phyloP scores from a whole-genome alignment of 306 rosid species.

The Malus orientalis region DNA sequence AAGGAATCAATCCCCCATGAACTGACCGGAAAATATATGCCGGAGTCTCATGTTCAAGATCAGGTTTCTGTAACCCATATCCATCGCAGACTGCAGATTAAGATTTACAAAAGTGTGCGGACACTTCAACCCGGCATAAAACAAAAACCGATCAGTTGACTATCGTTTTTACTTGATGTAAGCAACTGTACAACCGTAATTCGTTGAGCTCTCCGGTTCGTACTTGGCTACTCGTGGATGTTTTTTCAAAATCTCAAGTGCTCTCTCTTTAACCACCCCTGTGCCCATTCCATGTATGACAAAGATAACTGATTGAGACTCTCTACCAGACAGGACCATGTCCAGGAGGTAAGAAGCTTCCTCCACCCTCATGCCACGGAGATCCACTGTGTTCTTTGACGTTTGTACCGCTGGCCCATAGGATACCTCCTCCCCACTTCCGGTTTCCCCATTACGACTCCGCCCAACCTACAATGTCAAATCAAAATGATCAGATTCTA shows the following conservation, averaged over 20 bases:
- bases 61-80: too few species aligned
- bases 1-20: too few species aligned
- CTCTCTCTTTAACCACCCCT: constrained; percentile 68
- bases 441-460: constrained; percentile 20
- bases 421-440: constrained; percentile 31
- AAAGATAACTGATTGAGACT: constrained; percentile 72
- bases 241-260: constrained; percentile 45
- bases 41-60: too few species aligned
- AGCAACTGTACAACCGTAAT: constrained; percentile 91
- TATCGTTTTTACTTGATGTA: constrained; percentile 46
- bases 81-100: background rate
- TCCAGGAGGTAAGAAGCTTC: constrained; percentile 76
- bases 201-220: constrained; percentile 69
- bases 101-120: background rate
- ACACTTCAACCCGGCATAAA: too few species aligned
- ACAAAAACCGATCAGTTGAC: background rate
- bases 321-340: constrained; percentile 52
- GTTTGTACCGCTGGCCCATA: constrained; percentile 69
- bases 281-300: constrained; percentile 86
- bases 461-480: constrained; percentile 31
- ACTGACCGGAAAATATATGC: too few species aligned
- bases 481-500: constrained; percentile 3
- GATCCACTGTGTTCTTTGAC: constrained; percentile 78
- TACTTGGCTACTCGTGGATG: constrained; percentile 63
- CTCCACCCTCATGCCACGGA: constrained; percentile 76